A percentile compares a stretch with the other conserved stretches of the same genome.
These are phyloP conservation scores for Guadua angustifolia DNA, from an alignment of 176 grass and related monocot species.

Conservation along the genomic window DNA sequence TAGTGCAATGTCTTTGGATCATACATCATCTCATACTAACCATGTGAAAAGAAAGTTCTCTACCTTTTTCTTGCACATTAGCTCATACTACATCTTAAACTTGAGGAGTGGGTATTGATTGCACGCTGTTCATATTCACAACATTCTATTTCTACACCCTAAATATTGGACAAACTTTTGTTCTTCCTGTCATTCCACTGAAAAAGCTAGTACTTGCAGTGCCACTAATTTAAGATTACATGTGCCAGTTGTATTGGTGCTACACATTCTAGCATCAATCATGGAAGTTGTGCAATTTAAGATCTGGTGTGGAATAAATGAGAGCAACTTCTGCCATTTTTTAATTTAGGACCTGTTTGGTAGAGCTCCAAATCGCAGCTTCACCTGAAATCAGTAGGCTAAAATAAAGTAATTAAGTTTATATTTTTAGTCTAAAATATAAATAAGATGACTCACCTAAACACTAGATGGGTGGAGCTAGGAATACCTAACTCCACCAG, in stretches of 20 bases:
- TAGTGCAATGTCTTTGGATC: conserved; percentile 18
- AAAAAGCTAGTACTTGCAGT: background rate
- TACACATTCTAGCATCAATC: background rate
- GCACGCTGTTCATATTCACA: background rate
- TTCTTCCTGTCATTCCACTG: background rate
- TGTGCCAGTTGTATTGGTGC: background rate
- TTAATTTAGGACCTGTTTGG: no score
- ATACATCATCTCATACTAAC: background rate
- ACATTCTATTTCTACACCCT: conserved; percentile 18
- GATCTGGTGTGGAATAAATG: conserved; percentile 8
- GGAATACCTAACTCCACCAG: no score
- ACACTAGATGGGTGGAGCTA: no score
- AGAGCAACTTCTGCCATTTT: background rate
- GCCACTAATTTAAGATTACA: background rate
- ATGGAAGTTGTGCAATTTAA: background rate
- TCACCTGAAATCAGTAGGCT: no score
- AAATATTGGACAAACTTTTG: background rate
- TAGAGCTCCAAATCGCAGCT: no score
- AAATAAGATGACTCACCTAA: no score
- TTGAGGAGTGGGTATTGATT: conserved; percentile 6
- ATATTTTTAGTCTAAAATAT: no score
- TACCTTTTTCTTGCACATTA: conserved; percentile 1
- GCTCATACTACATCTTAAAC: background rate
- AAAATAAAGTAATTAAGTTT: no score
- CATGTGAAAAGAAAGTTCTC: background rate